phyloP scores from a whole-genome alignment of 2,329 filamentous ascomycete species.

The Zymoseptoria crescenta region DNA sequence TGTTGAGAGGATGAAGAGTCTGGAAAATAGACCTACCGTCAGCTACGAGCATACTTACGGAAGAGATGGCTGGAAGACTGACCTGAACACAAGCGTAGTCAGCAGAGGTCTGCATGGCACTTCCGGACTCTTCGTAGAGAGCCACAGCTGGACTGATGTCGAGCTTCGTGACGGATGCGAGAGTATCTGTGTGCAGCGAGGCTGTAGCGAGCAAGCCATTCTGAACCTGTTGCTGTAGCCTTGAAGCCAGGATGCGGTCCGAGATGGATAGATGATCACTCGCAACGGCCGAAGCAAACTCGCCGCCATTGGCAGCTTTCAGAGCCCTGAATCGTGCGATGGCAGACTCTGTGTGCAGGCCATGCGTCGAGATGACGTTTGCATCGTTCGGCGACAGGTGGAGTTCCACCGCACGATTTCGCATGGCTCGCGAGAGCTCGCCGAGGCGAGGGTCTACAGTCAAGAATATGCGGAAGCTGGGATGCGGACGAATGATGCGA shows the following conservation, averaged over 20 bases:
- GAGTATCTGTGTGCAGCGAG: neutral
- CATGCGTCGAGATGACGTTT: conserved; percentile 6
- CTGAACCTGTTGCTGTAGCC: conserved; percentile 14
- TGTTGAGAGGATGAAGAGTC: conserved; percentile 41
- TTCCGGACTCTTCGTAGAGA: conserved; percentile 28
- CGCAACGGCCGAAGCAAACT: neutral
- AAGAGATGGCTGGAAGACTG: conserved; percentile 19
- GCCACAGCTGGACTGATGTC: conserved; percentile 6
- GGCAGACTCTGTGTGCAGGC: conserved; percentile 23
- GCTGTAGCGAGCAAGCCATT: conserved; percentile 10
- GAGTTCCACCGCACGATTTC: conserved; percentile 88
- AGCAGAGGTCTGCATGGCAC: conserved; percentile 27
- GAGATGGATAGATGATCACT: conserved; percentile 18
- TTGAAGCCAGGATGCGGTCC: conserved; percentile 13
- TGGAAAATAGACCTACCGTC: conserved; percentile 29
- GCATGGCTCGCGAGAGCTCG: conserved; percentile 91
- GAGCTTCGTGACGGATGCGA: neutral
- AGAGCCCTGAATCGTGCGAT: conserved; percentile 21
- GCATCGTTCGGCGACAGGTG: conserved; percentile 45
- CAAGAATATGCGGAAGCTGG: conserved; percentile 83
- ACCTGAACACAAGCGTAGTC: conserved; percentile 36
- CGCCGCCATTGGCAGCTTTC: conserved; percentile 1
- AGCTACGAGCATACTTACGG: conserved; percentile 28
- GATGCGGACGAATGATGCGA: conserved; percentile 70
- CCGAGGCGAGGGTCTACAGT: conserved; percentile 89